Conservation (phyloP, 2,329 filamentous ascomycete species). For the Dothistroma septosporum region DNA sequence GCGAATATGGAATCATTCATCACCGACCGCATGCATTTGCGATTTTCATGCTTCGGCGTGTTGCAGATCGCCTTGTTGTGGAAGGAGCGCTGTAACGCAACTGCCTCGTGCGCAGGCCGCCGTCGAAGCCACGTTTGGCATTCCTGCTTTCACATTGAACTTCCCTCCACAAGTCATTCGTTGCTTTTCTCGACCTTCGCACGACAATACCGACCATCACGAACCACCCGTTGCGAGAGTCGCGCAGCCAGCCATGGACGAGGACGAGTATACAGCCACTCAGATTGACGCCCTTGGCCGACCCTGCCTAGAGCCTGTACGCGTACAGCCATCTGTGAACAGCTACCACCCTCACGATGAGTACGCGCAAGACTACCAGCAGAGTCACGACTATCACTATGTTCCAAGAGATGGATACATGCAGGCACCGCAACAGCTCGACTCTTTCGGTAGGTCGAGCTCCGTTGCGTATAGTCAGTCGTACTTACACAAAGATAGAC, state of each 20-base stretch:
- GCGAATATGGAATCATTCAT: neutral
- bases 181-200: neutral
- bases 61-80: neutral
- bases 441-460: conserved; percentile 46
- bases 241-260: conserved; percentile 18
- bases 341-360: conserved; percentile 12
- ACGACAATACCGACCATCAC: neutral
- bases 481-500: conserved; percentile 31
- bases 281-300: conserved; percentile 28
- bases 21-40: neutral
- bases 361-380: conserved; percentile 1
- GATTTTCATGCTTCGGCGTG: neutral
- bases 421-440: conserved; percentile 32
- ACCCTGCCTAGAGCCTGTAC: conserved; percentile 12
- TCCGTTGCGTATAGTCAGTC: neutral
- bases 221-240: conserved; percentile 16
- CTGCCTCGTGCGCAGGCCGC: neutral
- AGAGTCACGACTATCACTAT: conserved; percentile 5
- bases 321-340: conserved; percentile 1
- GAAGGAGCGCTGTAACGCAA: neutral
- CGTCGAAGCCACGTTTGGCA: neutral
- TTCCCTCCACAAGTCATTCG: neutral
- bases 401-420: conserved; percentile 9
- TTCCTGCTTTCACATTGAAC: neutral
- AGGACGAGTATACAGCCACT: conserved; percentile 21